Conservation (phyloP, 805 yeast genomes). For the Ogataea parapolymorpha region DNA sequence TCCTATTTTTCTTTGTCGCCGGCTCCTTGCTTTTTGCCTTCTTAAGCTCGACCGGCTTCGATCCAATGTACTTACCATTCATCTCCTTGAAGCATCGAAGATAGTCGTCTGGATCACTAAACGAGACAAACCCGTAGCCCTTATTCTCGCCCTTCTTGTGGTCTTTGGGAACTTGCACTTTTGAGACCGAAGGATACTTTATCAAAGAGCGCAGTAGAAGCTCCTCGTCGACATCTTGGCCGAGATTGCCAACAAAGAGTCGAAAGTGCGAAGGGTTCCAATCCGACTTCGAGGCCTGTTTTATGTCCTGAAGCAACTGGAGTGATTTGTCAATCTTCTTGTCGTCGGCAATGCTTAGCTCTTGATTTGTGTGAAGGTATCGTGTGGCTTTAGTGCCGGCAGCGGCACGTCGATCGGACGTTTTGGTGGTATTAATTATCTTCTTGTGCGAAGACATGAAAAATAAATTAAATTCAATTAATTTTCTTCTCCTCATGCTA, state of each 20-base stretch:
- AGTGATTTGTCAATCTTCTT: constrained; percentile 16
- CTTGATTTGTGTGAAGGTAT: constrained; percentile 36
- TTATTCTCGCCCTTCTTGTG: constrained; percentile 44
- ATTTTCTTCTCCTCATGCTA: not conserved
- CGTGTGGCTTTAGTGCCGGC: constrained; percentile 47
- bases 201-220: constrained; percentile 52
- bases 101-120: constrained; percentile 62
- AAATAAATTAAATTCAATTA: not conserved
- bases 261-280: constrained; percentile 74
- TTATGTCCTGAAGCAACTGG: constrained; percentile 19
- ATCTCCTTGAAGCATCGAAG: constrained; percentile 67
- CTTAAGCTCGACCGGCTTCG: constrained; percentile 66
- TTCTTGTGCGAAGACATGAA: constrained; percentile 4
- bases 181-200: constrained; percentile 49
- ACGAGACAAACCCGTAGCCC: constrained; percentile 77
- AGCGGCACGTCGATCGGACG: constrained; percentile 56
- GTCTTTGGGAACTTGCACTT: constrained; percentile 60
- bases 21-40: constrained; percentile 47
- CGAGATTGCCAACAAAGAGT: constrained; percentile 72
- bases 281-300: constrained; percentile 31
- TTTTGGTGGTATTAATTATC: constrained; percentile 27
- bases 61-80: constrained; percentile 75
- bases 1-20: constrained; percentile 25
- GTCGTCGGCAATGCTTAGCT: constrained; percentile 16
- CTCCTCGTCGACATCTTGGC: constrained; percentile 61